These are phyloP conservation scores for Pestalotiopsis sp. DNA, from an alignment of 2,329 filamentous ascomycete species.

Conservation along the genomic window DNA sequence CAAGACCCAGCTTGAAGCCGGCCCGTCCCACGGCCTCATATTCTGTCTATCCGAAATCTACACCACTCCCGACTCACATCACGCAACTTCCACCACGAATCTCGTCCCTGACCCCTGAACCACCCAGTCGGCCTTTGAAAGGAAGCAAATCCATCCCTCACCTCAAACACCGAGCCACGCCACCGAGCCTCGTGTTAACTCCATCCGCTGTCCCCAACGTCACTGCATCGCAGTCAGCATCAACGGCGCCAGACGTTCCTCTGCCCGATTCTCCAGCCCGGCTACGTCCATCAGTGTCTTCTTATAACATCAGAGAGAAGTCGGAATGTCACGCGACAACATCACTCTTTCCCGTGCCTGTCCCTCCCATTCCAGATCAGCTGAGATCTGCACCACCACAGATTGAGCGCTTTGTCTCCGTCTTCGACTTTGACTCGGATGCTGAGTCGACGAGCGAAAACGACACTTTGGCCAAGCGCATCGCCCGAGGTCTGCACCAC, in stretches of 20 bases:
- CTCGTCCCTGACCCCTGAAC: slow-evolving; percentile 28
- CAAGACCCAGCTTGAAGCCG: slow-evolving; percentile 15
- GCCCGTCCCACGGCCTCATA: slow-evolving; percentile 32
- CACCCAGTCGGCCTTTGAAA: slow-evolving; percentile 19
- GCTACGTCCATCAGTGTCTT: slow-evolving; percentile 27
- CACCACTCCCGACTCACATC: slow-evolving; percentile 16
- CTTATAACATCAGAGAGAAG: slow-evolving; percentile 18
- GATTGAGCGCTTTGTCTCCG: slow-evolving; percentile 38
- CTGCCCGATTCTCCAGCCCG: slow-evolving; percentile 24
- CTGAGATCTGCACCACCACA: slow-evolving; percentile 17
- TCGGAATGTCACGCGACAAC: slow-evolving; percentile 18
- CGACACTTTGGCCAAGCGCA: slow-evolving; percentile 36
- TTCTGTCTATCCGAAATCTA: slow-evolving; percentile 45
- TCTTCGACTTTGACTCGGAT: slow-evolving; percentile 54
- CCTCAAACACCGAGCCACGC: slow-evolving; percentile 15
- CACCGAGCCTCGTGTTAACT: neutral
- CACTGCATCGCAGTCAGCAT: slow-evolving; percentile 16
- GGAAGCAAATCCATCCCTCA: slow-evolving; percentile 26
- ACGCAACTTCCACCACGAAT: slow-evolving; percentile 36
- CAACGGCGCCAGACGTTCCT: slow-evolving; percentile 24
- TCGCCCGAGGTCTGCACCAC: slow-evolving; percentile 45
- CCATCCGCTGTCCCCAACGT: slow-evolving; percentile 3
- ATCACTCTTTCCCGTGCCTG: slow-evolving; percentile 19
- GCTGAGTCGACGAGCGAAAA: slow-evolving; percentile 34
- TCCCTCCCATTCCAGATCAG: slow-evolving; percentile 1